Evolutionary conservation across 1,139 yeast species (phyloP).

Genomic region (Pichia terricola): DNA sequence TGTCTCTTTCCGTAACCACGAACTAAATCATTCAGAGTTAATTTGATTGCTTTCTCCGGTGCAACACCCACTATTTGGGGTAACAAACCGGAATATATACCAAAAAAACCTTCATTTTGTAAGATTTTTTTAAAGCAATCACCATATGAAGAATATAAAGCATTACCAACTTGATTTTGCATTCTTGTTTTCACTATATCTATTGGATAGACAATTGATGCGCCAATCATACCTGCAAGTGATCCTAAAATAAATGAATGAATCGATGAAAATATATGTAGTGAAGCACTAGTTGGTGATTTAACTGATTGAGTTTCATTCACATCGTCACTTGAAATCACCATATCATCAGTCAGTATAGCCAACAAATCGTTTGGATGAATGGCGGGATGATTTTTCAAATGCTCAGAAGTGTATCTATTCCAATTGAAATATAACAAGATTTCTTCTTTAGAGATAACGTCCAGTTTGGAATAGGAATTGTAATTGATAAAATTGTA

Average conservation of each 20-base stretch:
- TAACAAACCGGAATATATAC: conserved; percentile 88
- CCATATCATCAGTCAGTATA: conserved; percentile 43
- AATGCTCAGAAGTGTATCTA: conserved; percentile 37
- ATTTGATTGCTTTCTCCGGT: conserved; percentile 95
- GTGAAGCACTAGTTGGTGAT: conserved; percentile 24
- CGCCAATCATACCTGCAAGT: conserved; percentile 95
- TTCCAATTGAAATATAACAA: conserved; percentile 44
- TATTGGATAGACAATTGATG: conserved; percentile 95
- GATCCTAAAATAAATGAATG: conserved; percentile 89
- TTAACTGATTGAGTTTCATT: conserved; percentile 24
- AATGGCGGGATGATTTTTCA: conserved; percentile 38
- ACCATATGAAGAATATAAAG: conserved; percentile 69
- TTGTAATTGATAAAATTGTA: conserved; percentile 4
- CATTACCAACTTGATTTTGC: conserved; percentile 81
- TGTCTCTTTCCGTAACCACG: conserved; percentile 60
- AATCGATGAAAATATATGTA: conserved; percentile 67
- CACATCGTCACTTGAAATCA: conserved; percentile 21
- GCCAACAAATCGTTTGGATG: conserved; percentile 40
- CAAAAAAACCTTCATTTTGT: conserved; percentile 69
- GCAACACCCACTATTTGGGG: conserved; percentile 97
- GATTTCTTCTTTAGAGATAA: conserved; percentile 34
- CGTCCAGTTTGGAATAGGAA: neutral
- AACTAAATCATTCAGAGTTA: conserved; percentile 86
- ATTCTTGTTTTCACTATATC: conserved; percentile 93
- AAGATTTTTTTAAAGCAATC: conserved; percentile 82